Evolutionary conservation across 495 filamentous ascomycete species (phyloP).

Genomic region (Xylaria nigripes): DNA sequence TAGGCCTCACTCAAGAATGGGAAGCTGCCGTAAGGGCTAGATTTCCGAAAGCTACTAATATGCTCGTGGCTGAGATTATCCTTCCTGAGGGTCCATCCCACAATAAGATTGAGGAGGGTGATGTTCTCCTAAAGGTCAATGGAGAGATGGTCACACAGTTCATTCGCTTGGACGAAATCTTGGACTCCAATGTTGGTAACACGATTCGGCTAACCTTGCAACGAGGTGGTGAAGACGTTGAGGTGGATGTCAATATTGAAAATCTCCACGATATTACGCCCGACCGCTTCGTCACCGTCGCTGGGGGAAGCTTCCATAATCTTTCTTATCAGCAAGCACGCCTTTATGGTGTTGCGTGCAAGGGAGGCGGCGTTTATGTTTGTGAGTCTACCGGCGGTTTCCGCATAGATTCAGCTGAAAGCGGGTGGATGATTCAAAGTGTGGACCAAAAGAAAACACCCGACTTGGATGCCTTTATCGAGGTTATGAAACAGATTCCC

Average conservation of each 20-base stretch:
- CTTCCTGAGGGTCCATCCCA: conserved; percentile 85
- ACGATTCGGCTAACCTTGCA: conserved; percentile 71
- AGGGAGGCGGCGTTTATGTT: conserved; percentile 71
- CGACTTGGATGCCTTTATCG: conserved; percentile 79
- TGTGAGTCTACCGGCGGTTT: conserved; percentile 95
- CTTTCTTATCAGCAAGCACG: conserved; percentile 95
- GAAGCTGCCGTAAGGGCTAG: conserved; percentile 71
- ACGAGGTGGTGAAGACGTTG: conserved; percentile 78
- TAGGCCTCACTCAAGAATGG: conserved; percentile 78
- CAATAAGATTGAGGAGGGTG: conserved; percentile 80
- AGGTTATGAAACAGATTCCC: conserved; percentile 83
- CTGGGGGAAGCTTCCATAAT: conserved; percentile 88
- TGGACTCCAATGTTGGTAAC: conserved; percentile 78
- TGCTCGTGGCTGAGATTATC: conserved; percentile 94
- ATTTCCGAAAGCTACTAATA: conserved; percentile 89
- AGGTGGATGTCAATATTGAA: conserved; percentile 78
- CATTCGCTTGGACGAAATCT: conserved; percentile 81
- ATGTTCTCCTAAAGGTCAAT: conserved; percentile 93
- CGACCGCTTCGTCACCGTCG: conserved; percentile 88
- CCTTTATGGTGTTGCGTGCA: conserved; percentile 82
- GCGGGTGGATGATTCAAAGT: conserved; percentile 84
- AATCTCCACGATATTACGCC: conserved; percentile 93
- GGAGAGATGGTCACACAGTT: conserved; percentile 92
- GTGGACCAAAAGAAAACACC: conserved; percentile 85
- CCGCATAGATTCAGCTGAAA: conserved; percentile 80